A percentile compares a stretch with the other conserved stretches of the same genome.
These are phyloP conservation scores for Stagonosporopsis chrysanthemi DNA, from an alignment of 2,329 filamentous ascomycete genomes.

Conservation along the genomic window DNA sequence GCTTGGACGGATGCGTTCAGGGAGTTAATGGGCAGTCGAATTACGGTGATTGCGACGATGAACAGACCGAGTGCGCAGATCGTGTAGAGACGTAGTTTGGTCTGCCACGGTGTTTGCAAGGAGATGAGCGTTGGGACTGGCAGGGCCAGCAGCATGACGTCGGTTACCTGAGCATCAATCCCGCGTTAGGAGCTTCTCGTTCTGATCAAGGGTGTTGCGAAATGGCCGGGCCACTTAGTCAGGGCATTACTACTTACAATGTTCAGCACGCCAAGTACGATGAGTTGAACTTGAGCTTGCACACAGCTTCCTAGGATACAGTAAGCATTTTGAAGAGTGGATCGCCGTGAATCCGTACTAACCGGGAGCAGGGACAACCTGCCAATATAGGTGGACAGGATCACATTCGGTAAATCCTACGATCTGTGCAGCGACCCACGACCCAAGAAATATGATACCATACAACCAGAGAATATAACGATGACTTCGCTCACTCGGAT, in stretches of 20 bases:
- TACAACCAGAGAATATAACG: conserved; percentile 1
- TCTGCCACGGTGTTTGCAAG: conserved; percentile 1
- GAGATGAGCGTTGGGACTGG: neutral
- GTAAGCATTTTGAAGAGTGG: neutral
- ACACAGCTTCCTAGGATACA: neutral
- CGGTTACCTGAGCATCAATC: neutral
- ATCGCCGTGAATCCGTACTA: neutral
- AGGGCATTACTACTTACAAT: neutral
- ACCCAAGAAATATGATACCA: neutral
- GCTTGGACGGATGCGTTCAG: neutral
- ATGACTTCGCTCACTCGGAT: neutral
- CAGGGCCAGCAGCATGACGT: conserved; percentile 1
- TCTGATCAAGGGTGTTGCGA: neutral
- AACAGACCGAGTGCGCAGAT: conserved; percentile 1
- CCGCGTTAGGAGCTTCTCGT: neutral
- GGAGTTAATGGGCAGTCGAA: conserved; percentile 5
- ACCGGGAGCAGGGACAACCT: conserved; percentile 4
- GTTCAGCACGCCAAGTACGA: conserved; percentile 1
- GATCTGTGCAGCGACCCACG: neutral
- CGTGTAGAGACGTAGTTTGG: conserved; percentile 1
- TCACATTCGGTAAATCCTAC: conserved; percentile 5
- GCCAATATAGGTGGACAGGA: conserved; percentile 2
- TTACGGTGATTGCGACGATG: conserved; percentile 1
- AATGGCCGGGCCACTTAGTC: neutral
- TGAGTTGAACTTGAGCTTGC: neutral